These are phyloP conservation scores for Yamadazyma sp. DNA, from an alignment of 1,139 yeast species.

Conservation along the genomic window DNA sequence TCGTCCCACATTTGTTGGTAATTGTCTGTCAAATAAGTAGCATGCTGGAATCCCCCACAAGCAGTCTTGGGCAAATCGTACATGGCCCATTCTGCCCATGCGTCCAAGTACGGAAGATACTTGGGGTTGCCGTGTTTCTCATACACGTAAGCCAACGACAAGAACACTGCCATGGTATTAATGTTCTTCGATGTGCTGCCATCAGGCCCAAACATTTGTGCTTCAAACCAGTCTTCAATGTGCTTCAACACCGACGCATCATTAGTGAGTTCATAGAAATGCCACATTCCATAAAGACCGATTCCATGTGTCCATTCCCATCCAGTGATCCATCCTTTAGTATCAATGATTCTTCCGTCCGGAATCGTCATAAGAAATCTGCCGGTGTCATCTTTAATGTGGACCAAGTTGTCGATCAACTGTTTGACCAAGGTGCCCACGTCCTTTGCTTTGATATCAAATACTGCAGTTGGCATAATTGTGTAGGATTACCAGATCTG, in stretches of 20 bases:
- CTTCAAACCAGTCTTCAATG: conserved; percentile 27
- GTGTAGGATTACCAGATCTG: not conserved
- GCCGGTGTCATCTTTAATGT: conserved; percentile 27
- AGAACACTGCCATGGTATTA: conserved; percentile 34
- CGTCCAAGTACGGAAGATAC: conserved; percentile 27
- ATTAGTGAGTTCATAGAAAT: conserved; percentile 27
- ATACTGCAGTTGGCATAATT: conserved; percentile 19
- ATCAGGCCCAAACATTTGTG: conserved; percentile 25
- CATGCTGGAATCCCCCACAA: conserved; percentile 36
- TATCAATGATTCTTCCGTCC: conserved; percentile 33
- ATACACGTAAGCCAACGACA: conserved; percentile 27
- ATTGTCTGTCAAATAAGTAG: conserved; percentile 29
- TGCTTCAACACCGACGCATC: conserved; percentile 18
- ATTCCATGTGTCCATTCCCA: conserved; percentile 41
- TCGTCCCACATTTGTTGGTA: conserved; percentile 36
- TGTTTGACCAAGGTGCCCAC: conserved; percentile 15
- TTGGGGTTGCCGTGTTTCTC: conserved; percentile 21
- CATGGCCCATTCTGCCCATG: conserved; percentile 37
- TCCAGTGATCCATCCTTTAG: conserved; percentile 36
- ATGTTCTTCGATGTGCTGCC: conserved; percentile 33
- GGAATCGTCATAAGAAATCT: conserved; percentile 27
- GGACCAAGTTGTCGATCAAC: conserved; percentile 19
- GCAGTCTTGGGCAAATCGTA: conserved; percentile 26
- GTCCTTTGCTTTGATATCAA: conserved; percentile 15
- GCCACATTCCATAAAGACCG: conserved; percentile 35